Evolutionary conservation across 2,329 filamentous ascomycete genomes (phyloP).

Genomic region (Colletotrichum lini): DNA sequence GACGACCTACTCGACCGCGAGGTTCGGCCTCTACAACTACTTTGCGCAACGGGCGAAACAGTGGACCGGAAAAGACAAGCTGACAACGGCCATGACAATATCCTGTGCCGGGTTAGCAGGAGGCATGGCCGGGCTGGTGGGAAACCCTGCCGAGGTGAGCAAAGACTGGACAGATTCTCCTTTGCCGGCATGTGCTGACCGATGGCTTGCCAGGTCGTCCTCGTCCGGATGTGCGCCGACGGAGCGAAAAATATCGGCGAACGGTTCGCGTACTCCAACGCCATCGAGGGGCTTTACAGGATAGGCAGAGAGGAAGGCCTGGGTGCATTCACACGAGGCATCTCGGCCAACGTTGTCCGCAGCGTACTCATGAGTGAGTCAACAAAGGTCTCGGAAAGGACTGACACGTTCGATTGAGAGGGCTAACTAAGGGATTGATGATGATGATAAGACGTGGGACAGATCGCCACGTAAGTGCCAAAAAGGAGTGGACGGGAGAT

Average conservation of each 20-base stretch:
- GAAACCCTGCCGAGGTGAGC: slow-evolving; percentile 59
- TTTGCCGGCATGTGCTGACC: background rate
- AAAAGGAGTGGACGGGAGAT: slow-evolving; percentile 27
- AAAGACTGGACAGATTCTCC: background rate
- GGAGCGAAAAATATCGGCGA: slow-evolving; percentile 55
- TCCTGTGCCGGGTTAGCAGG: slow-evolving; percentile 57
- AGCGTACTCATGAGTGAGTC: slow-evolving; percentile 61
- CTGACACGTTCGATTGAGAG: background rate
- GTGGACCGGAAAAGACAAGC: slow-evolving; percentile 48
- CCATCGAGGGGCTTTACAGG: slow-evolving; percentile 51
- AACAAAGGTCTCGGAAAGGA: background rate
- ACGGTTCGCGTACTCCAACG: slow-evolving; percentile 57
- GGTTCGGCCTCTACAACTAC: slow-evolving; percentile 59
- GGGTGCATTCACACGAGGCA: slow-evolving; percentile 54
- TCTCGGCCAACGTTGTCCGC: slow-evolving; percentile 57
- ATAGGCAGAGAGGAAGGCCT: slow-evolving; percentile 57
- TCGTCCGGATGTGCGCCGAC: slow-evolving; percentile 63
- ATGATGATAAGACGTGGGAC: slow-evolving; percentile 55
- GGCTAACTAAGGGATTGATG: slow-evolving; percentile 37
- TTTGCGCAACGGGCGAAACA: slow-evolving; percentile 50
- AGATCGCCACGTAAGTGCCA: slow-evolving; percentile 58
- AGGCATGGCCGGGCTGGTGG: slow-evolving; percentile 59
- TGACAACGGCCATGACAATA: slow-evolving; percentile 54
- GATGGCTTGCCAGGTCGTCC: slow-evolving; percentile 48
- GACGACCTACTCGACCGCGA: slow-evolving; percentile 60